Evolutionary conservation across 208 protist species (phyloP), one percentile per base, ranked within the genome.

Genomic region (Leishmania aethiopica): DNA sequence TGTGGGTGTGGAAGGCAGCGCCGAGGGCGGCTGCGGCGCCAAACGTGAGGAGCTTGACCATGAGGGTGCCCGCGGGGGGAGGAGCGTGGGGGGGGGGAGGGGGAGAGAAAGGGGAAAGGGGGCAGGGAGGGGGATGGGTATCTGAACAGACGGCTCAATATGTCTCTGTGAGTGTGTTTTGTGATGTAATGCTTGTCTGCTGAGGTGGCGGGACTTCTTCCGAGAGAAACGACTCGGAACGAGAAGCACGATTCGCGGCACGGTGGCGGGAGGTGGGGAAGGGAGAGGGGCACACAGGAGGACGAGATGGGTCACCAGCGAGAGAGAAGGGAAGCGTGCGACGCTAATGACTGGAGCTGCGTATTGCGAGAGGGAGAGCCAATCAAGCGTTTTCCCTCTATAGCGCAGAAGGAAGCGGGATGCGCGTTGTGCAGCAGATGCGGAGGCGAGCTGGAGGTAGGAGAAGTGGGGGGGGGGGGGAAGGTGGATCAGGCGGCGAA

Each of bases 1-100:
- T 81, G 82, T 89, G 91, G 62, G 91, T 92, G n/a, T 94, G 81
- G 57, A 95, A 87, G 15, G 89, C 88, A 40, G 91, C 93, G 82
- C 93, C 93, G 67, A 94, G 72, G 40, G 89, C 85, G n/a, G 89
- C 76, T 19, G 89, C 91, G 4, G 86, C 90, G 62, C 85, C 87
- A 78, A 96, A 92, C 3, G 89, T 81, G 66, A 95, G 69, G 66
- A 94, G 88, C 69, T 86, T 89, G 42, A 75, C 78, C 89, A 93
- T 93, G 15, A 32, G 5, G 40, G 22, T 17, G 25, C 6, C 28
- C 0, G 0, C 35, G 1, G 22, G 55, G n/a, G 17, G 25, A 11
- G 25, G 51, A 37, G 42, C n/a, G n/a, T n/a, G n/a, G n/a, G n/a
- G n/a, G n/a, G n/a, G n/a, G n/a, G n/a, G n/a, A n/a, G 25, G 4